A percentile compares a stretch with the other conserved stretches of the same genome.
Conservation (phyloP, 768 basidiomycete genomes). For the Rhodotorula sphaerocarpa region DNA sequence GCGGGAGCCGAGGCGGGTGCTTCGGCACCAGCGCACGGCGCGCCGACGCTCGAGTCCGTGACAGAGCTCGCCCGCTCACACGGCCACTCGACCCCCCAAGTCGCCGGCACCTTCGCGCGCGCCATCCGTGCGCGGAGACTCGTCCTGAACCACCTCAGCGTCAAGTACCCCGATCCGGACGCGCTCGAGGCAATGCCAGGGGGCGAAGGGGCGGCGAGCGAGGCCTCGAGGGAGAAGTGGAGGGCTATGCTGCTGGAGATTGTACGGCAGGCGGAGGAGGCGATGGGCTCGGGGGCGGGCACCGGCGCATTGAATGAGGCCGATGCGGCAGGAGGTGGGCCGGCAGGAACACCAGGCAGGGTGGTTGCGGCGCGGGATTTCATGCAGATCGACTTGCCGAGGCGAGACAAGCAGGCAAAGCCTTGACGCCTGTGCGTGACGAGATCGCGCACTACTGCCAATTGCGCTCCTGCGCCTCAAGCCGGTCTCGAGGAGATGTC, state of each 20-base stretch:
- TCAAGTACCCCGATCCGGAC: conserved; percentile 48
- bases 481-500: too few relatives aligned
- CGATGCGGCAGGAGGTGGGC: background rate
- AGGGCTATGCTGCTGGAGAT: conserved; percentile 24
- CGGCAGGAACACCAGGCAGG: conserved; percentile 4
- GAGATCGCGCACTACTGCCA: too few relatives aligned
- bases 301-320: background rate
- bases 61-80: conserved; percentile 56
- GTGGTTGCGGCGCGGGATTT: conserved; percentile 28
- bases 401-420: conserved; percentile 25
- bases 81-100: conserved; percentile 67
- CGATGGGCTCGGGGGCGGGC: background rate
- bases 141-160: conserved; percentile 69
- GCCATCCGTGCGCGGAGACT: conserved; percentile 55
- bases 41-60: conserved; percentile 48
- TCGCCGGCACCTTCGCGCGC: conserved; percentile 65
- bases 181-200: background rate
- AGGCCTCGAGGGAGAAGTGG: conserved; percentile 5
- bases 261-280: conserved; percentile 20
- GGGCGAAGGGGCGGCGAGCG: background rate
- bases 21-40: too few relatives aligned
- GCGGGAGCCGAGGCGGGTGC: too few relatives aligned
- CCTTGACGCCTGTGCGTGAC: too few relatives aligned
- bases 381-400: conserved; percentile 21
- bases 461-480: too few relatives aligned